phyloP scores from a whole-genome alignment of 371 early-diverging fungal genomes.

The Mortierella sp. region DNA sequence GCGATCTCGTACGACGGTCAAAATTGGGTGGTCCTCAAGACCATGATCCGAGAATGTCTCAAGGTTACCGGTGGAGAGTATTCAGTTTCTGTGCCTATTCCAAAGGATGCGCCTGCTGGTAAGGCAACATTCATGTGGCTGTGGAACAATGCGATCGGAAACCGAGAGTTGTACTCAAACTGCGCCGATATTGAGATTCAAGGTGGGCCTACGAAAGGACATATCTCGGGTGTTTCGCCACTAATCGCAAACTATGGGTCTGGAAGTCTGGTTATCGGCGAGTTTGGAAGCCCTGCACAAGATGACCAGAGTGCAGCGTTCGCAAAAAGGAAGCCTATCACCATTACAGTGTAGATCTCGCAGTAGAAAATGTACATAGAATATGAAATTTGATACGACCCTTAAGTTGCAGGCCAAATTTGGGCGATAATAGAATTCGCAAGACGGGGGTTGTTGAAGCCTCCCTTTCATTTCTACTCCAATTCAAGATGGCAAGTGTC shows the following conservation, averaged over 20 bases:
- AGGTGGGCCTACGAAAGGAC: constrained; percentile 40
- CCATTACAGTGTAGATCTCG: neutral
- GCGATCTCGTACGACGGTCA: constrained; percentile 71
- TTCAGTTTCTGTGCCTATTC: constrained; percentile 63
- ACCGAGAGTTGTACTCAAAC: constrained; percentile 80
- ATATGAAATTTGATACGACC: neutral
- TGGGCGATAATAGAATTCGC: constrained; percentile 1
- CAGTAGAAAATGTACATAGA: neutral
- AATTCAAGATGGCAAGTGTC: constrained; percentile 54
- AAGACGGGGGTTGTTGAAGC: neutral
- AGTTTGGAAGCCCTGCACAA: constrained; percentile 24
- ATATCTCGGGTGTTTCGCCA: constrained; percentile 23
- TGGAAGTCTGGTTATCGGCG: constrained; percentile 5
- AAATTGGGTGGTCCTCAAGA: constrained; percentile 66
- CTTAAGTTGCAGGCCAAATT: constrained; percentile 13
- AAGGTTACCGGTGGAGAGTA: constrained; percentile 6
- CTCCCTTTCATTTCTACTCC: constrained; percentile 50
- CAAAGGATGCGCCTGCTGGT: constrained; percentile 62
- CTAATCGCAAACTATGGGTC: constrained; percentile 44
- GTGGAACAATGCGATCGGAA: constrained; percentile 78
- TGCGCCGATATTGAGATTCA: constrained; percentile 75
- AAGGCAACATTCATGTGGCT: constrained; percentile 70
- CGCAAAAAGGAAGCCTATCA: constrained; percentile 17
- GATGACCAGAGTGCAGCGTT: constrained; percentile 21
- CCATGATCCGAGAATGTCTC: constrained; percentile 36